Conservation (phyloP, 306 rosid genomes). For the Trifolium repens region DNA sequence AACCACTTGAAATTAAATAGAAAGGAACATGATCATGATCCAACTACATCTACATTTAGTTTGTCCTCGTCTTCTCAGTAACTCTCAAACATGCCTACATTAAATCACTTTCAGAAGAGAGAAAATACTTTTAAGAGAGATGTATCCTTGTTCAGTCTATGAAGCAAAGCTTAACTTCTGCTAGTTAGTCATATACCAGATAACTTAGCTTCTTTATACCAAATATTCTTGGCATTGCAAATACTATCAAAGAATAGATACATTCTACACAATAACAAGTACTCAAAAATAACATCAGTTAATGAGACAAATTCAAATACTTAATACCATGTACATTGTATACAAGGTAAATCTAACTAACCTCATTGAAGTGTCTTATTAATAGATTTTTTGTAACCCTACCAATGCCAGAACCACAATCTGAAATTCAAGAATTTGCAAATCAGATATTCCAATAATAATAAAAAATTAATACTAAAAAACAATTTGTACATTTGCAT, state of each 20-base stretch:
- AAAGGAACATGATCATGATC: not conserved
- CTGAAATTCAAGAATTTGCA: slow-evolving; percentile 50
- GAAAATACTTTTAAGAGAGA: not conserved
- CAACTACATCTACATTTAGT: not conserved
- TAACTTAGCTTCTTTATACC: not conserved
- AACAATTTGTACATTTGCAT: not conserved
- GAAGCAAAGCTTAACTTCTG: not conserved
- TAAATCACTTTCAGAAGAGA: not conserved
- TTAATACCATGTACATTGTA: too few species aligned
- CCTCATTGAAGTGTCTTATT: slow-evolving; percentile 88
- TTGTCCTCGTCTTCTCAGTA: slow-evolving; percentile 11
- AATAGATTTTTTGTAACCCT: slow-evolving; percentile 88
- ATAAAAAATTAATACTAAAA: not conserved
- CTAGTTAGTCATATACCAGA: not conserved
- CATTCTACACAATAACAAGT: slow-evolving; percentile 5
- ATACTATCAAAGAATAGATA: slow-evolving; percentile 6
- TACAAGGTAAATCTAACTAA: slow-evolving; percentile 45
- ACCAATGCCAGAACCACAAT: slow-evolving; percentile 99
- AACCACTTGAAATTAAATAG: not conserved
- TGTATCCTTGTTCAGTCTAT: not conserved
- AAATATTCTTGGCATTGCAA: slow-evolving; percentile 18
- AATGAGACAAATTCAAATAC: not conserved
- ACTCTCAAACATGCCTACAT: slow-evolving; percentile 21
- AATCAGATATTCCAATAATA: slow-evolving; percentile 20
- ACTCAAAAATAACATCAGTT: slow-evolving; percentile 9